These are phyloP conservation scores for Saprolegnia diclina DNA, from an alignment of 352 stramenopile species.

Conservation along the genomic window DNA sequence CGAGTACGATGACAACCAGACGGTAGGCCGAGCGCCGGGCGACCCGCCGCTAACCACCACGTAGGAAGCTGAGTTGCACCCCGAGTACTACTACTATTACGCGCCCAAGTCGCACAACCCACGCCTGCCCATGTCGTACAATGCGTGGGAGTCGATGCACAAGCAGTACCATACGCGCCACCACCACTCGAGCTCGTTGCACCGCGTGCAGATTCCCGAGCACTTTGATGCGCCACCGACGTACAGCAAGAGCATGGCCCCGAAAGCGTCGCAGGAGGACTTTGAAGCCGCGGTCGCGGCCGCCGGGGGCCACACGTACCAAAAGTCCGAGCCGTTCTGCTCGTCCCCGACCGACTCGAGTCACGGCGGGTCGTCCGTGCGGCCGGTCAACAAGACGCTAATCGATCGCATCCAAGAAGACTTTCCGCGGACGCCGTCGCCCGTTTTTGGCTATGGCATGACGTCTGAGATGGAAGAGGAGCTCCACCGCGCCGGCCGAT, in stretches of 20 bases:
- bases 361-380: constrained; percentile 9
- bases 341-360: constrained; percentile 15
- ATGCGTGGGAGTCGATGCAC: constrained; percentile 18
- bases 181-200: constrained; percentile 1
- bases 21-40: constrained; percentile 26
- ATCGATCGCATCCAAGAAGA: constrained; percentile 78
- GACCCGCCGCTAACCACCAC: constrained; percentile 1
- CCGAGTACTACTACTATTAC: constrained; percentile 22
- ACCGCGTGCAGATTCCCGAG: constrained; percentile 18
- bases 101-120: constrained; percentile 24
- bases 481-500: not conserved
- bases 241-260: constrained; percentile 28
- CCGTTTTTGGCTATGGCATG: constrained; percentile 39
- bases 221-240: not conserved
- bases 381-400: constrained; percentile 32
- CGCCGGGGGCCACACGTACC: constrained; percentile 35
- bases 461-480: not conserved
- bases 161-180: constrained; percentile 6
- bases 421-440: constrained; percentile 64
- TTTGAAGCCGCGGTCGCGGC: constrained; percentile 29
- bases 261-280: constrained; percentile 29
- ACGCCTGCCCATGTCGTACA: constrained; percentile 18
- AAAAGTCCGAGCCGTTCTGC: constrained; percentile 1
- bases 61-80: constrained; percentile 10
- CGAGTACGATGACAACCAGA: constrained; percentile 17